A percentile compares a stretch with the other conserved stretches of the same genome.
These are phyloP conservation scores for Picochlorum sp. DNA, from an alignment of 139 green algal genomes.

Conservation along the genomic window DNA sequence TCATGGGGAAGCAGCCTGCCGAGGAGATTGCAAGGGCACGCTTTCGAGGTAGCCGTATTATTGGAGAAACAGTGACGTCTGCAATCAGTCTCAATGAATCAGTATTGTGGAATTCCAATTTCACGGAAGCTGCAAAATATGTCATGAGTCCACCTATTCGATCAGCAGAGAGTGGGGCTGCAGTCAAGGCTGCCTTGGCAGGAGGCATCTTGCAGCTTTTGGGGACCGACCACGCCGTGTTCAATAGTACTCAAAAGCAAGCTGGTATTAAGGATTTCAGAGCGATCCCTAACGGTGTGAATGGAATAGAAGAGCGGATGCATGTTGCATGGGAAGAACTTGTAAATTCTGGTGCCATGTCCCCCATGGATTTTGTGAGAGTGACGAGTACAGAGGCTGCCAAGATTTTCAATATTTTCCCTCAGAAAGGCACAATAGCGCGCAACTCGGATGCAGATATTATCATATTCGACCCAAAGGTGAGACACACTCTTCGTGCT, in stretches of 20 bases:
- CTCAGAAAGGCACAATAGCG: slow-evolving; percentile 71
- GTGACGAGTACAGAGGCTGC: slow-evolving; percentile 77
- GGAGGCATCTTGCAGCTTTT: slow-evolving; percentile 41
- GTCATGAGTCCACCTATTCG: slow-evolving; percentile 94
- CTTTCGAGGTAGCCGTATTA: slow-evolving; percentile 37
- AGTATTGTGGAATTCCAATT: slow-evolving; percentile 68
- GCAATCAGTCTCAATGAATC: slow-evolving; percentile 70
- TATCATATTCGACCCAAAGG: slow-evolving; percentile 78
- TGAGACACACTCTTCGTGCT: slow-evolving; percentile 63
- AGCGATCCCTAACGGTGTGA: slow-evolving; percentile 91
- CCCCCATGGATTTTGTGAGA: slow-evolving; percentile 70
- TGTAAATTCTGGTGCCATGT: slow-evolving; percentile 66
- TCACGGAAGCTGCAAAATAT: slow-evolving; percentile 58
- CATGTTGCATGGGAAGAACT: slow-evolving; percentile 81
- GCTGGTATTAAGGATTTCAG: slow-evolving; percentile 77
- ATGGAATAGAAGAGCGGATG: slow-evolving; percentile 92
- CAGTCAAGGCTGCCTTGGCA: slow-evolving; percentile 27
- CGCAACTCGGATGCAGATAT: slow-evolving; percentile 86
- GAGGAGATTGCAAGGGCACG: slow-evolving; percentile 48
- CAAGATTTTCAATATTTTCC: slow-evolving; percentile 88
- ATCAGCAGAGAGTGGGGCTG: slow-evolving; percentile 28
- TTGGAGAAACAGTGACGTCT: slow-evolving; percentile 72
- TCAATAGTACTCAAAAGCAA: slow-evolving; percentile 86
- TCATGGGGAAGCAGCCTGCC: slow-evolving; percentile 82
- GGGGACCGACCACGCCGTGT: slow-evolving; percentile 85